Percentiles rank a stretch among this genome's conserved stretches.
phyloP scores from a whole-genome alignment of 306 rosid species.

The Carpinus viminea region DNA sequence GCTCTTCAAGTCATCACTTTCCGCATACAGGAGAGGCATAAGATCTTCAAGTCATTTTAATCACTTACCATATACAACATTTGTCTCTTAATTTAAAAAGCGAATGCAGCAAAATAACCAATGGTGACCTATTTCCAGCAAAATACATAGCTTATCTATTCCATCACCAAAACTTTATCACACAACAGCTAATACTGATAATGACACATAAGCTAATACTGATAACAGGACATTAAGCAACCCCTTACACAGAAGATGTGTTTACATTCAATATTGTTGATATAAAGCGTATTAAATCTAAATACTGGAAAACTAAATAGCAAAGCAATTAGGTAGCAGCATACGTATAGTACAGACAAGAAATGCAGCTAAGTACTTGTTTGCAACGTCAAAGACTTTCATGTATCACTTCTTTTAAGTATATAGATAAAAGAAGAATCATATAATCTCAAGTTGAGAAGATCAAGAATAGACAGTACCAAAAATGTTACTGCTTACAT shows the following conservation, averaged over 20 bases:
- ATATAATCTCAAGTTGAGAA: background rate
- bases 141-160: background rate
- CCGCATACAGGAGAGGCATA: background rate
- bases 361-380: background rate
- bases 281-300: background rate
- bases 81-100: background rate
- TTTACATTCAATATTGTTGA: background rate
- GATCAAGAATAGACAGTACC: background rate
- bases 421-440: background rate
- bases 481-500: background rate
- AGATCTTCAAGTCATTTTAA: constrained; percentile 2
- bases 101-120: background rate
- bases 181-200: background rate
- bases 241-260: background rate
- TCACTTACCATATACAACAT: background rate
- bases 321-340: background rate
- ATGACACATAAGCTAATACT: too few species aligned
- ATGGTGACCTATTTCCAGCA: background rate
- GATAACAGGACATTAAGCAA: background rate
- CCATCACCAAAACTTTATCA: background rate
- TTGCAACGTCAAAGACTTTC: background rate
- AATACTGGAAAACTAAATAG: background rate
- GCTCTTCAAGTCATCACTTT: background rate
- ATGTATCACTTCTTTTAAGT: too few species aligned
- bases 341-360: background rate